Conservation (phyloP, 2,329 filamentous ascomycete genomes). For the Kalmusia sp. region DNA sequence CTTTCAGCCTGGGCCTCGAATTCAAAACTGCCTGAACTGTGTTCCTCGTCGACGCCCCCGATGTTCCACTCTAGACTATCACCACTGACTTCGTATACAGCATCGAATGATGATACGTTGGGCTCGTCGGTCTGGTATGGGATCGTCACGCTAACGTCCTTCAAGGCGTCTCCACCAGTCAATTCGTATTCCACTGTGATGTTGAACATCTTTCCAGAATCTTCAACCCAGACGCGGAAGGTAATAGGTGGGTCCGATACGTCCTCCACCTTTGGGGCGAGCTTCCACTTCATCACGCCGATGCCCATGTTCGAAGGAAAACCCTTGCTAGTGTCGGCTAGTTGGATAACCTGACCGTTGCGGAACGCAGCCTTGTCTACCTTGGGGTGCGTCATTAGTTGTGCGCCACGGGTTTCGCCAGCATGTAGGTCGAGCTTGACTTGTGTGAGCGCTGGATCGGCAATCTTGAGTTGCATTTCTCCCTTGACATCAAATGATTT, state of each 20-base stretch:
- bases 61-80: constrained; percentile 95
- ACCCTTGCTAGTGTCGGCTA: constrained; percentile 84
- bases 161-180: constrained; percentile 77
- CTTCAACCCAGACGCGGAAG: constrained; percentile 98
- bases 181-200: constrained; percentile 97
- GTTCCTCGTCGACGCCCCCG: constrained; percentile 82
- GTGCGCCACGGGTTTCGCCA: constrained; percentile 79
- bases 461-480: constrained; percentile 88
- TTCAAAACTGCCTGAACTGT: constrained; percentile 86
- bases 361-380: constrained; percentile 91
- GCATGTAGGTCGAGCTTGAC: constrained; percentile 83
- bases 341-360: constrained; percentile 81
- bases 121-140: constrained; percentile 88
- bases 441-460: constrained; percentile 87
- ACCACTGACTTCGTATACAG: constrained; percentile 90
- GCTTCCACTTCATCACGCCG: constrained; percentile 91
- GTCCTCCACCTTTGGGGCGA: constrained; percentile 81
- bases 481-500: constrained; percentile 90
- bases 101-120: constrained; percentile 89
- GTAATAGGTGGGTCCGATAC: constrained; percentile 85
- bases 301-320: constrained; percentile 96
- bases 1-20: constrained; percentile 89
- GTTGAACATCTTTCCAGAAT: constrained; percentile 80
- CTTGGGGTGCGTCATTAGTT: constrained; percentile 96
- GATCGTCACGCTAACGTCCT: constrained; percentile 86